Percentiles rank a stretch among this genome's conserved stretches.
These are phyloP conservation scores for Talaromyces verruculosus DNA, from an alignment of 2,329 filamentous ascomycete species.

Conservation along the genomic window DNA sequence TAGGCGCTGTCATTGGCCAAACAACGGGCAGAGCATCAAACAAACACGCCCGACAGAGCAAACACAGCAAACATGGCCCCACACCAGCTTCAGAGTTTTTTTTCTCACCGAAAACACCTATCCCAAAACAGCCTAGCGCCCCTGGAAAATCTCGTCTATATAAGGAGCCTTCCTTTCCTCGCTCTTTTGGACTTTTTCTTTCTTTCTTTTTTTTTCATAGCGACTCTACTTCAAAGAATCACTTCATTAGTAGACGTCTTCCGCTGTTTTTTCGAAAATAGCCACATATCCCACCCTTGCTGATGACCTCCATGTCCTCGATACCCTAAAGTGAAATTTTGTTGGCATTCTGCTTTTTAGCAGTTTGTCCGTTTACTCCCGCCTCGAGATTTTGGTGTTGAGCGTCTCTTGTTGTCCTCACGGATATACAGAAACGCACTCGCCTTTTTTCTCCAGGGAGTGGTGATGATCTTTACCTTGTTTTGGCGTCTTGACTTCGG, in stretches of 20 bases:
- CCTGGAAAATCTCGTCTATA: slow-evolving; percentile 27
- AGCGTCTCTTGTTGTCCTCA: slow-evolving; percentile 9
- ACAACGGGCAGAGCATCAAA: not conserved
- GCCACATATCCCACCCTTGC: slow-evolving; percentile 90
- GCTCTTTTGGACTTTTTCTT: slow-evolving; percentile 26
- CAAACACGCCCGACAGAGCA: slow-evolving; percentile 24
- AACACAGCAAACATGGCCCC: slow-evolving; percentile 21
- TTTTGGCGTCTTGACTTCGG: slow-evolving; percentile 70
- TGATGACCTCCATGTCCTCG: slow-evolving; percentile 86
- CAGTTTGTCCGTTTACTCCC: slow-evolving; percentile 40
- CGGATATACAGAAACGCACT: slow-evolving; percentile 4
- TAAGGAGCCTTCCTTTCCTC: slow-evolving; percentile 26
- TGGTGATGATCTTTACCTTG: slow-evolving; percentile 93
- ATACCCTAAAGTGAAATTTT: slow-evolving; percentile 81
- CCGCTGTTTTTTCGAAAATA: slow-evolving; percentile 85
- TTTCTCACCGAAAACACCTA: not conserved
- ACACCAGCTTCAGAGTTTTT: not conserved
- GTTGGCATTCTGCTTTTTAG: slow-evolving; percentile 31
- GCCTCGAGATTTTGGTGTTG: slow-evolving; percentile 32
- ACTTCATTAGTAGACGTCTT: slow-evolving; percentile 97
- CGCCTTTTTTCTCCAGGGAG: slow-evolving; percentile 63
- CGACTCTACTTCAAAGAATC: slow-evolving; percentile 65
- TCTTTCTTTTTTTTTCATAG: slow-evolving; percentile 28
- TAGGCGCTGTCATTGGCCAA: slow-evolving; percentile 9
- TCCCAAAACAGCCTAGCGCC: slow-evolving; percentile 10